phyloP scores from a whole-genome alignment of 2,329 filamentous ascomycete species.

The Bipolaris bicolor region DNA sequence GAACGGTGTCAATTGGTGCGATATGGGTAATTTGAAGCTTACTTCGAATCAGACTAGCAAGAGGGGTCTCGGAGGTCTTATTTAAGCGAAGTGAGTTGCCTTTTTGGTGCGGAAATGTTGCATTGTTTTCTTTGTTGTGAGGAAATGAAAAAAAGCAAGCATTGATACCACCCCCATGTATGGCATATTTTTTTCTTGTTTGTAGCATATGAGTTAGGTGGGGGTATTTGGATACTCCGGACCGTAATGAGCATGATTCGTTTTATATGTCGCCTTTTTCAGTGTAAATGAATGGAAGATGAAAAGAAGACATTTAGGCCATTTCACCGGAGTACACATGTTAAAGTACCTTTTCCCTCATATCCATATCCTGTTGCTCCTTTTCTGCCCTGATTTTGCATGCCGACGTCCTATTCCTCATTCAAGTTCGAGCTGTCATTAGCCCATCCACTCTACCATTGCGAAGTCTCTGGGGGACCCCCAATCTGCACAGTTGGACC shows the following conservation, averaged over 20 bases:
- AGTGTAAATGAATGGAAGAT: no score
- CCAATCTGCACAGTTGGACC: slow-evolving; percentile 22
- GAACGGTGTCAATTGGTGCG: slow-evolving; percentile 45
- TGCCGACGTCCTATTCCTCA: background rate
- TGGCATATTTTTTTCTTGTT: background rate
- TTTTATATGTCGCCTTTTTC: background rate
- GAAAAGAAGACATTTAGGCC: no score
- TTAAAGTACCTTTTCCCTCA: no score
- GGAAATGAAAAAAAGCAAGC: background rate
- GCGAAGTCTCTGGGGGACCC: slow-evolving; percentile 7
- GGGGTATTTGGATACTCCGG: no score
- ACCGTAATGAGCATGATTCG: background rate
- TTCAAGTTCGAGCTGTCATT: background rate
- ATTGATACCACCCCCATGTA: slow-evolving; percentile 3
- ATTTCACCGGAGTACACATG: no score
- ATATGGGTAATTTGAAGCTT: slow-evolving; percentile 39
- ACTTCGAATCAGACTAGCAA: slow-evolving; percentile 20
- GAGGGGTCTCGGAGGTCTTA: slow-evolving; percentile 6
- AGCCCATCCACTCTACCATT: slow-evolving; percentile 7
- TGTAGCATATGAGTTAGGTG: background rate
- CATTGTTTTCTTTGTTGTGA: background rate
- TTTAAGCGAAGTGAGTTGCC: background rate
- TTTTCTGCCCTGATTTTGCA: no score
- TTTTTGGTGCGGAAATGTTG: background rate
- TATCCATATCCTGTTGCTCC: no score